Base-by-base conservation (phyloP, 2,329 filamentous ascomycete genomes). In the Colletotrichum shisoi region DNA sequence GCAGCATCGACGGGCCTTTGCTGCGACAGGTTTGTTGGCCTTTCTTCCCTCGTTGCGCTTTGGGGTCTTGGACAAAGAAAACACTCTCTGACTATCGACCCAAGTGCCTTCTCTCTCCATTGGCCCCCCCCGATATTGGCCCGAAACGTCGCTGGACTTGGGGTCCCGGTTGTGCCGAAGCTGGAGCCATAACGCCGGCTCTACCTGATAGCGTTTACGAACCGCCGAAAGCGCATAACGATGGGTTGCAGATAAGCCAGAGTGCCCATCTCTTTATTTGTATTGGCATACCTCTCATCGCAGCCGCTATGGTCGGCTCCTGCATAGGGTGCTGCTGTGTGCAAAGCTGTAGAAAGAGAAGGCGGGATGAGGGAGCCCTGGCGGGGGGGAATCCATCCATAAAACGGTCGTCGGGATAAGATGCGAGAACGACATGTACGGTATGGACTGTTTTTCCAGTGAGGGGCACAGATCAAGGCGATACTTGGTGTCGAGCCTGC, bases 301-400 rank as follows among this genome's bases (percentile, higher is more conserved):
- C 49, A 0, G 51, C 46, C 31, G 15, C 58, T 4, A 27, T 62
- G 37, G 37, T 68, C 1, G 42, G 27, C 21, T 65, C 57, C 21
- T 69, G 64, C 17, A 27, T 69, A 2, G 62, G 52, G 45, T 69
- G 68, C 34, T 69, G 68, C 34, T 65, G 68, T 24, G 31, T 68
- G n/a, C 39, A 52, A 27, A 61, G n/a, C 0, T 63, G 58, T 31
- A 60, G n/a, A 7, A 67, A 27, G 54, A 67, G 61, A 5, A 67
- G 45, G 2, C 56, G 54, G 44, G 49, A 53, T 24, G 52, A 37
- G 39, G 56, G 34, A 40, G 67, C 54, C 31, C 31, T 9, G 31
- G 31, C 31, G 2, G 31, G 31, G 2, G 31, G 31, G 8, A 7
- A 34, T 8, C 3, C 31, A 9, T 34, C 31, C 31, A 34, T 34